Evolutionary conservation across 805 yeast species (phyloP), one percentile per base, ranked within the genome.

Genomic region (Kodamaea hsintzibuensis): DNA sequence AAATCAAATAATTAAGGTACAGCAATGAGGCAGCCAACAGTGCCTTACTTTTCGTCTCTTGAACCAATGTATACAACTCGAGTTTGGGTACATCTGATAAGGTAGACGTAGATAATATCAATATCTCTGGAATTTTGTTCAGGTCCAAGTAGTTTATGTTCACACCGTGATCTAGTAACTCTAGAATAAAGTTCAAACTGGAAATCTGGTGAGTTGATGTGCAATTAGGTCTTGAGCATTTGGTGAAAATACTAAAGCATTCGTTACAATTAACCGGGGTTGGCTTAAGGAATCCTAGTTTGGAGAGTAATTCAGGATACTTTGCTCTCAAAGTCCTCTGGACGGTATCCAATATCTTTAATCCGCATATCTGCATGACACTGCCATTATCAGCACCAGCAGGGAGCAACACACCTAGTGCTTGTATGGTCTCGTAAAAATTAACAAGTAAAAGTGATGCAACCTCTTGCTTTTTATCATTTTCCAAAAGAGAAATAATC

Each of bases 91-190:
- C n/a, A 7, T 12, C 4, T 14, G 9, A n/a, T 13, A 51, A 12
- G 5, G 42, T 39, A 3, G 19, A 25, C 2, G 37, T 18, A 37
- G 50, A 48, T 13, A 45, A 12, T 2, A 42, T 40, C 46, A 45
- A 22, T 14, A n/a, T 25, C 12, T 39, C 35, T 6, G 47, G 2
- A n/a, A 38, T 16, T 6, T 38, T 12, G 6, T 48, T 44, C 39
- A 61, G 33, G 8, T 27, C 52, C 33, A 40, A 33, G 27, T 56
- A 64, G 47, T 51, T 51, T 1, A 60, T 44, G 22, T 50, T 16
- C 7, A 33, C 49, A 5, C 63, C 64, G 27, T 66, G 68, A 43
- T 68, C 70, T 30, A 68, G 50, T 9, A 58, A 22, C 47, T 66
- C 65, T 18, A 69, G 52, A 18, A 68, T 42, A 38, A 64, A 59